Conservation (phyloP, 1,284 basidiomycete genomes). For the Ceratobasidium theobromae region DNA sequence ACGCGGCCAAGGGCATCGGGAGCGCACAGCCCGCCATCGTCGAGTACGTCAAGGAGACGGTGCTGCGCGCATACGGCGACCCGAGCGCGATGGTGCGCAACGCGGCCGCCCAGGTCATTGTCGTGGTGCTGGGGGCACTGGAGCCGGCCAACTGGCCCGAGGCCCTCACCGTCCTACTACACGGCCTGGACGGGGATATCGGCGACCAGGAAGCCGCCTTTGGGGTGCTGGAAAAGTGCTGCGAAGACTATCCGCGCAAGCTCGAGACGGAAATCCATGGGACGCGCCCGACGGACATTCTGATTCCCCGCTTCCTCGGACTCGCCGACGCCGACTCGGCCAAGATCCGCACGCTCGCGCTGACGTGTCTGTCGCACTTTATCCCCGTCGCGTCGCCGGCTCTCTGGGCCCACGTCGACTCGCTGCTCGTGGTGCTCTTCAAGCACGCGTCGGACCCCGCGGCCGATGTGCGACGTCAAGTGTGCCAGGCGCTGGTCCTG, state of each 20-base stretch:
- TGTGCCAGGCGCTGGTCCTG: conserved; percentile 94
- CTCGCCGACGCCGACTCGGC: conserved; percentile 80
- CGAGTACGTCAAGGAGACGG: conserved; percentile 78
- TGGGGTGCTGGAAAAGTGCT: conserved; percentile 92
- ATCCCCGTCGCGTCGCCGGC: conserved; percentile 80
- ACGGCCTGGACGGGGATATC: conserved; percentile 57
- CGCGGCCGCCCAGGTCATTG: conserved; percentile 88
- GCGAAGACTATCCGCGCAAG: conserved; percentile 95
- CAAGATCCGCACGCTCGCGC: conserved; percentile 91
- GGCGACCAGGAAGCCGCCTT: conserved; percentile 74
- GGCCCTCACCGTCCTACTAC: conserved; percentile 80
- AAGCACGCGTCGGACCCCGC: conserved; percentile 92
- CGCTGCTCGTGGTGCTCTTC: conserved; percentile 91
- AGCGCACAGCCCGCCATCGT: conserved; percentile 66
- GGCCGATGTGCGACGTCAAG: conserved; percentile 89
- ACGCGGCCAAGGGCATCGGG: conserved; percentile 77
- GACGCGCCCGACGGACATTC: conserved; percentile 83
- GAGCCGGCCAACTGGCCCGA: conserved; percentile 92
- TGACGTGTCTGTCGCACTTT: conserved; percentile 93
- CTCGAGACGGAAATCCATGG: conserved; percentile 92
- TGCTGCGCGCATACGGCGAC: conserved; percentile 74
- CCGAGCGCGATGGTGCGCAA: conserved; percentile 82
- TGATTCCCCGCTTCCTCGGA: conserved; percentile 92
- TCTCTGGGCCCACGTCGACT: conserved; percentile 88
- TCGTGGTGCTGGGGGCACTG: conserved; percentile 79